These are phyloP conservation scores for Metschnikowia peoriensis DNA, from an alignment of 805 yeast genomes.

Conservation along the genomic window DNA sequence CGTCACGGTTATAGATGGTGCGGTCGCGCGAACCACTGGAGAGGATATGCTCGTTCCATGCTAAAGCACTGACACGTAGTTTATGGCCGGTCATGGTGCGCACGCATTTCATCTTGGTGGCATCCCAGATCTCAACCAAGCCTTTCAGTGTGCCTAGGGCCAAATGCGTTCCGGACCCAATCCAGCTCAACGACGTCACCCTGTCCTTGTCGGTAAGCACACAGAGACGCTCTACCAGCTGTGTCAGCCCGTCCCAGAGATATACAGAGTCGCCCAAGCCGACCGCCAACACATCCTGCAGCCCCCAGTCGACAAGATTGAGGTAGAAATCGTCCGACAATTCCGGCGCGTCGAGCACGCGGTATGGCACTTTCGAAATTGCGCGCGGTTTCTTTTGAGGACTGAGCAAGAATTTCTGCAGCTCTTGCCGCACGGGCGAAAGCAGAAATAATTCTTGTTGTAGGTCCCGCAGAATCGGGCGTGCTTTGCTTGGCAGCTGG, in stretches of 20 bases:
- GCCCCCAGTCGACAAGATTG: constrained; percentile 94
- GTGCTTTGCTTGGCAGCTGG: constrained; percentile 63
- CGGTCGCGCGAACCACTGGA: constrained; percentile 87
- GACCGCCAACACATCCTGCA: constrained; percentile 82
- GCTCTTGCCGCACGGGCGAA: constrained; percentile 87
- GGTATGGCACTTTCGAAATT: constrained; percentile 82
- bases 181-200: constrained; percentile 88
- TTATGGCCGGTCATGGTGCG: constrained; percentile 92
- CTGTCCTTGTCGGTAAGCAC: constrained; percentile 66
- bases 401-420: constrained; percentile 72
- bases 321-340: constrained; percentile 90
- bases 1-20: constrained; percentile 85
- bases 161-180: constrained; percentile 88
- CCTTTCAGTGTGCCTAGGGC: constrained; percentile 92
- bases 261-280: constrained; percentile 88
- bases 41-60: constrained; percentile 92
- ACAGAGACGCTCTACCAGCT: constrained; percentile 77
- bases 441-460: constrained; percentile 75
- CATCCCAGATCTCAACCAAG: constrained; percentile 93
- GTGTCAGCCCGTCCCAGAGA: constrained; percentile 85
- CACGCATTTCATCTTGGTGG: constrained; percentile 72
- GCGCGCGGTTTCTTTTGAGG: constrained; percentile 79
- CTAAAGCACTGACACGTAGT: constrained; percentile 77
- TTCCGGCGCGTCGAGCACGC: constrained; percentile 95
- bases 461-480: constrained; percentile 62